Evolutionary conservation across 306 rosid genomes (phyloP).

Genomic region (Castanea crenata): DNA sequence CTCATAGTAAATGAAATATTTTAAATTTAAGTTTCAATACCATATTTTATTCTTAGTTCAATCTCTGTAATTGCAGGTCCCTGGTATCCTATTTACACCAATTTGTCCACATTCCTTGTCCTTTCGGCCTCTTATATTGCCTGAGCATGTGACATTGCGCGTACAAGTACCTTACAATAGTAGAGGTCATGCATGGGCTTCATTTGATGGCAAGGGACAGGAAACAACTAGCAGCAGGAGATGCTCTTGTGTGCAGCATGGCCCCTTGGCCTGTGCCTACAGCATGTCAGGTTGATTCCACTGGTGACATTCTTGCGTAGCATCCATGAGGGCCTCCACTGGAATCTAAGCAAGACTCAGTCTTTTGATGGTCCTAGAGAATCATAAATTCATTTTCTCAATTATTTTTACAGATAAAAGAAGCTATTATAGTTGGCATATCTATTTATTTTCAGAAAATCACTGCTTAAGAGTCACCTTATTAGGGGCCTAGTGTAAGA

Average conservation of each 20-base stretch:
- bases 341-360: slow-evolving; percentile 89
- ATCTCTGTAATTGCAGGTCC: slow-evolving; percentile 64
- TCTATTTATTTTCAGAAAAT: background rate
- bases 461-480: background rate
- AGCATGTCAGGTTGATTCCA: slow-evolving; percentile 81
- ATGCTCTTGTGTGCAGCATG: slow-evolving; percentile 94
- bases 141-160: slow-evolving; percentile 80
- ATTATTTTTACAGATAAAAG: background rate
- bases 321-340: slow-evolving; percentile 92
- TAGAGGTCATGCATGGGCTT: slow-evolving; percentile 93
- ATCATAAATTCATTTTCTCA: slow-evolving; percentile 18
- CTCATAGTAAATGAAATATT: background rate
- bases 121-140: slow-evolving; percentile 84
- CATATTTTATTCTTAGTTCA: background rate
- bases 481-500: background rate
- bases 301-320: slow-evolving; percentile 81
- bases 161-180: slow-evolving; percentile 90
- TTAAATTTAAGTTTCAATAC: background rate
- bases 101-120: slow-evolving; percentile 92
- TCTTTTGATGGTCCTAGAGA: slow-evolving; percentile 80
- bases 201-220: slow-evolving; percentile 93
- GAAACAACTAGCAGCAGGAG: slow-evolving; percentile 79
- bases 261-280: slow-evolving; percentile 99
- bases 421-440: background rate
- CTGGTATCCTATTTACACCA: slow-evolving; percentile 92